Percentiles rank a stretch among this genome's conserved stretches.
These are phyloP conservation scores for Eucalyptus albens DNA, from an alignment of 345 rosid genomes.

Conservation along the genomic window DNA sequence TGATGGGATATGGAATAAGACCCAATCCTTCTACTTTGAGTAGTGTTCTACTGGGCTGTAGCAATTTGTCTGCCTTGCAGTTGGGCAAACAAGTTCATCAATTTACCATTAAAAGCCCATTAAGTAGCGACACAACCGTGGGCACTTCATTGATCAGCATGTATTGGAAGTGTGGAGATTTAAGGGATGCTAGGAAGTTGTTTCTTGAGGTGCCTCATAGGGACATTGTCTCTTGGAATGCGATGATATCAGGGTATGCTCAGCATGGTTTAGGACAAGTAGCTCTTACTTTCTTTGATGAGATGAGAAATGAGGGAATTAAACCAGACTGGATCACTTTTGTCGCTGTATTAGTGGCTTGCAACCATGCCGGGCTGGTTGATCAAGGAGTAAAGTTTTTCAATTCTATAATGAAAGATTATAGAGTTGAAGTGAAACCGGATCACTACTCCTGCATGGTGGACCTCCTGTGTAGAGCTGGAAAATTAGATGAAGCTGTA, in stretches of 20 bases:
- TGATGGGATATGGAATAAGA: slow-evolving; percentile 5
- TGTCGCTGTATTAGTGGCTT: slow-evolving; percentile 33
- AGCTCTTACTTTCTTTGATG: slow-evolving; percentile 22
- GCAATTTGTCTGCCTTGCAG: slow-evolving; percentile 53
- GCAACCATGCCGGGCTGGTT: slow-evolving; percentile 43
- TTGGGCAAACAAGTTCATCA: slow-evolving; percentile 79
- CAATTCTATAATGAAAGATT: slow-evolving; percentile 29
- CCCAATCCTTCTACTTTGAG: slow-evolving; percentile 10
- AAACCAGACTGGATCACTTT: slow-evolving; percentile 36
- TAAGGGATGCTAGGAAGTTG: slow-evolving; percentile 21
- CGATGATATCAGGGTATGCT: slow-evolving; percentile 44
- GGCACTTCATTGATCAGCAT: slow-evolving; percentile 19
- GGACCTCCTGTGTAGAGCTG: slow-evolving; percentile 47
- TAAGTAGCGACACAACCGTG: slow-evolving; percentile 13
- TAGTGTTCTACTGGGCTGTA: slow-evolving; percentile 46
- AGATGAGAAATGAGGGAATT: slow-evolving; percentile 20
- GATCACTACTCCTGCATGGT: slow-evolving; percentile 52
- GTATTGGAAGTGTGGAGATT: slow-evolving; percentile 34
- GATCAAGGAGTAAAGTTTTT: slow-evolving; percentile 29
- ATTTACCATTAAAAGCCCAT: slow-evolving; percentile 35
- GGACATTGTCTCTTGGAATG: slow-evolving; percentile 36
- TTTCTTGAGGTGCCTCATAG: slow-evolving; percentile 17
- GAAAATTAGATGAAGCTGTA: slow-evolving; percentile 25
- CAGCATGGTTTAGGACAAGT: slow-evolving; percentile 32
- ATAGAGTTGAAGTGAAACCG: slow-evolving; percentile 15